Conservation (phyloP, 2,329 filamentous ascomycete genomes). For the Calycina herbarum region DNA sequence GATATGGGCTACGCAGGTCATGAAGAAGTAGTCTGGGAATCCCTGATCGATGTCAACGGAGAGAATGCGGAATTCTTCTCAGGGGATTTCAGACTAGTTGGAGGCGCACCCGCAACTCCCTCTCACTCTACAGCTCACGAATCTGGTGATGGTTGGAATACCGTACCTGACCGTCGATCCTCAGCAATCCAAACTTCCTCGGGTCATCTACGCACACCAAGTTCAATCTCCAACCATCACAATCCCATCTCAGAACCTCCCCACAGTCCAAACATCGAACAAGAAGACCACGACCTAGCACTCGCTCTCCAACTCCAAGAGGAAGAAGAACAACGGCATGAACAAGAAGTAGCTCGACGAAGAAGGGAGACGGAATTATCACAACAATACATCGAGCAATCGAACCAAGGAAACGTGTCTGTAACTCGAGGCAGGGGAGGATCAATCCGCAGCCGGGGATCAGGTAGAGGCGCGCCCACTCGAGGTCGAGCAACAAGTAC, state of each 20-base stretch:
- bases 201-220: conserved; percentile 10
- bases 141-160: conserved; percentile 27
- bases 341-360: conserved; percentile 59
- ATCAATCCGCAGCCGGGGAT: neutral
- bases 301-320: conserved; percentile 91
- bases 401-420: conserved; percentile 46
- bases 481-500: neutral
- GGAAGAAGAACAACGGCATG: conserved; percentile 81
- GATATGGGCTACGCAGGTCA: conserved; percentile 88
- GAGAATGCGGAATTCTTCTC: conserved; percentile 81
- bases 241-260: conserved; percentile 19
- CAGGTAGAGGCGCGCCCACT: neutral
- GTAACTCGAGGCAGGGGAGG: conserved; percentile 33
- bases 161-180: conserved; percentile 17
- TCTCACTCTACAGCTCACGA: conserved; percentile 8
- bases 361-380: conserved; percentile 67
- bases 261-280: conserved; percentile 46
- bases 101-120: conserved; percentile 47
- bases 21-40: conserved; percentile 95
- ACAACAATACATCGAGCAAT: conserved; percentile 69
- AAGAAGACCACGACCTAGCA: conserved; percentile 83
- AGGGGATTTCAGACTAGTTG: conserved; percentile 86
- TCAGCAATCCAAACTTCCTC: conserved; percentile 14
- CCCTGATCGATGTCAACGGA: conserved; percentile 83
- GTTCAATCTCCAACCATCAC: conserved; percentile 12